Evolutionary conservation across 1,284 basidiomycete species (phyloP).

Genomic region (Cryptococcus sp.): DNA sequence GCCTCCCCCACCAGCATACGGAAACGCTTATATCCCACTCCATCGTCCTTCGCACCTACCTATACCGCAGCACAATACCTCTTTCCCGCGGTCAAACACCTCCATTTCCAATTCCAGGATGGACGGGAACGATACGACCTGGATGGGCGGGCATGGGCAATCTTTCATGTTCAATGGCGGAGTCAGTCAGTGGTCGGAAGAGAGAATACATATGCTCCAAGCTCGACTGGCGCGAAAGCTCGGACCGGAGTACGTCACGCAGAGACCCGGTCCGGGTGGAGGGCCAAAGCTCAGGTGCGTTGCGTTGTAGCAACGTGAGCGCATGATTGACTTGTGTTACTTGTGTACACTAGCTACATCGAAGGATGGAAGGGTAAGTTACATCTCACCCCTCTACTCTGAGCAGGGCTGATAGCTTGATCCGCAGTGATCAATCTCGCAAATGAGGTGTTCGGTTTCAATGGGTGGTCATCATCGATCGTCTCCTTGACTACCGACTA

Average conservation of each 20-base stretch:
- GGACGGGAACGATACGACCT: slow-evolving; percentile 20
- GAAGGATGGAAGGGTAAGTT: slow-evolving; percentile 83
- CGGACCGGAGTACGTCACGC: slow-evolving; percentile 89
- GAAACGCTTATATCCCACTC: slow-evolving; percentile 7
- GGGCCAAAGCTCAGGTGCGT: slow-evolving; percentile 66
- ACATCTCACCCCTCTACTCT: background rate
- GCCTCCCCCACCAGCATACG: slow-evolving; percentile 6
- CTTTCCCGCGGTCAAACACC: slow-evolving; percentile 5
- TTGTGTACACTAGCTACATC: slow-evolving; percentile 67
- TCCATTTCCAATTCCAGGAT: slow-evolving; percentile 8
- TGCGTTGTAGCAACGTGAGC: background rate
- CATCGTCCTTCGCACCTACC: slow-evolving; percentile 15
- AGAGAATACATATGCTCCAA: slow-evolving; percentile 72
- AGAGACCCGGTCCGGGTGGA: slow-evolving; percentile 84
- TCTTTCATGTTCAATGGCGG: slow-evolving; percentile 11
- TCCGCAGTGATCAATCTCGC: slow-evolving; percentile 79
- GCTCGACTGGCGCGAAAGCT: slow-evolving; percentile 82
- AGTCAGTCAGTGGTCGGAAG: slow-evolving; percentile 54
- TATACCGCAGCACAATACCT: slow-evolving; percentile 11
- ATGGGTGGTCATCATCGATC: slow-evolving; percentile 91
- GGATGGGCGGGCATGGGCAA: slow-evolving; percentile 21
- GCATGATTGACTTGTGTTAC: slow-evolving; percentile 6
- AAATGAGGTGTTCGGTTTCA: slow-evolving; percentile 98
- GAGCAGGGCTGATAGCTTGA: background rate
- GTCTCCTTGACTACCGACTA: slow-evolving; percentile 71